These are phyloP conservation scores for Gloeopeniophorella convolvens DNA, from an alignment of 768 basidiomycete genomes.

Conservation along the genomic window DNA sequence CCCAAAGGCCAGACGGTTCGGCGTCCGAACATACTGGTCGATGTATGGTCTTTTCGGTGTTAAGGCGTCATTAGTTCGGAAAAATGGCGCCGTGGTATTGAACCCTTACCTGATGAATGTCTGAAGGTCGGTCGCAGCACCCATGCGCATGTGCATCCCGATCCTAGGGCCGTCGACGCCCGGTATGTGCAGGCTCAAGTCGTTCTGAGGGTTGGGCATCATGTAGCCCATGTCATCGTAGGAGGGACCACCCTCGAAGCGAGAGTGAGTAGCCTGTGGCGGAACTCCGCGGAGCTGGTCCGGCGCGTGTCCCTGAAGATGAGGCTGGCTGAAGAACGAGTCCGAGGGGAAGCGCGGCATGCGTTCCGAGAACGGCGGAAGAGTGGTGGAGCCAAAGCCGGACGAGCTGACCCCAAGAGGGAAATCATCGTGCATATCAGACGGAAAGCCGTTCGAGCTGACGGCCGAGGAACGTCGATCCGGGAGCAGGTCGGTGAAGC, in stretches of 20 bases:
- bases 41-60: conserved; percentile 58
- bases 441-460: conserved; percentile 40
- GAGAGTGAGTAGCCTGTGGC: conserved; percentile 66
- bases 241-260: conserved; percentile 43
- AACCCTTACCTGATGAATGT: conserved; percentile 66
- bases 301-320: conserved; percentile 43
- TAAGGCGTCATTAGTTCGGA: conserved; percentile 6
- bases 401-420: conserved; percentile 39
- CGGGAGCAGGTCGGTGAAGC: conserved; percentile 50
- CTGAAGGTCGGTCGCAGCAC: conserved; percentile 64
- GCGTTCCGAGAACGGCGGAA: conserved; percentile 48
- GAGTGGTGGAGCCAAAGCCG: conserved; percentile 35
- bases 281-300: conserved; percentile 64
- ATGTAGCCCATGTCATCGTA: conserved; percentile 62
- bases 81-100: background rate
- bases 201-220: conserved; percentile 43
- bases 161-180: conserved; percentile 55
- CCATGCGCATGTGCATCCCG: conserved; percentile 55
- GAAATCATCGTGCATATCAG: conserved; percentile 64
- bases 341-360: conserved; percentile 51
- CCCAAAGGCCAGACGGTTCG: conserved; percentile 83
- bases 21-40: conserved; percentile 77
- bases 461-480: conserved; percentile 53
- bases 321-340: conserved; percentile 45
- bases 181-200: conserved; percentile 57